Evolutionary conservation across 352 stramenopile genomes (phyloP).

Genomic region (Phytopythium oedochilum): DNA sequence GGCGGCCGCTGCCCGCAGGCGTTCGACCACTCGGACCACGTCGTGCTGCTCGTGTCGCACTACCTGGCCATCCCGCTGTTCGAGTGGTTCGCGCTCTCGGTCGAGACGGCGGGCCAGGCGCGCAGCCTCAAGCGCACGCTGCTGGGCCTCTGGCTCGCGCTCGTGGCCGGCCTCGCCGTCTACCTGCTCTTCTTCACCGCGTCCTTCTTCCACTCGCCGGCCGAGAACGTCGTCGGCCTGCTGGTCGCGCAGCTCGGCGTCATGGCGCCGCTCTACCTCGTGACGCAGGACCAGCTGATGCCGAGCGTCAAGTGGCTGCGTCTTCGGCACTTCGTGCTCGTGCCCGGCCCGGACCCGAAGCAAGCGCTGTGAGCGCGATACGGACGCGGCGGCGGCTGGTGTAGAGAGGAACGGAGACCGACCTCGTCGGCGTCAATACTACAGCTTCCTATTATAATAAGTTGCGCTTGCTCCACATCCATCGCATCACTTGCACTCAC

Average conservation of each 20-base stretch:
- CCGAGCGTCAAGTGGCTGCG: slow-evolving; percentile 30
- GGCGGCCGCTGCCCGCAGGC: slow-evolving; percentile 38
- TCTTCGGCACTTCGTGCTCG: slow-evolving; percentile 60
- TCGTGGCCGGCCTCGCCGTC: slow-evolving; percentile 23
- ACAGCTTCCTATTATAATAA: not conserved
- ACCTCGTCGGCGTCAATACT: not conserved
- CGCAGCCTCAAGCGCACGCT: slow-evolving; percentile 42
- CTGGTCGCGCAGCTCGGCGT: slow-evolving; percentile 47
- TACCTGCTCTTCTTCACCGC: slow-evolving; percentile 73
- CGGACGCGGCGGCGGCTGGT: not conserved
- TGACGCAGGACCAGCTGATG: slow-evolving; percentile 60
- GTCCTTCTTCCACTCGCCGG: slow-evolving; percentile 60
- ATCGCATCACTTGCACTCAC: not conserved
- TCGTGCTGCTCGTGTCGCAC: slow-evolving; percentile 69
- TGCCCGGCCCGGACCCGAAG: slow-evolving; percentile 28
- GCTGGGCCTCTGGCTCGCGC: slow-evolving; percentile 39
- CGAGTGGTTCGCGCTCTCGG: slow-evolving; percentile 64
- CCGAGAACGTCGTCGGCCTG: slow-evolving; percentile 61
- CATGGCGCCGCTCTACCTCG: slow-evolving; percentile 59
- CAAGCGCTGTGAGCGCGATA: slow-evolving; percentile 1
- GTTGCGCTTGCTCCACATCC: not conserved
- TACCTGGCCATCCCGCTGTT: slow-evolving; percentile 70
- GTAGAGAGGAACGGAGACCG: not conserved
- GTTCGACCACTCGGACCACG: slow-evolving; percentile 80
- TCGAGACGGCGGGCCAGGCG: slow-evolving; percentile 28